Percentiles rank a stretch among this genome's conserved stretches.
These are phyloP conservation scores for Mucor circinelloides DNA, from an alignment of 371 early-diverging fungal genomes.

Conservation along the genomic window DNA sequence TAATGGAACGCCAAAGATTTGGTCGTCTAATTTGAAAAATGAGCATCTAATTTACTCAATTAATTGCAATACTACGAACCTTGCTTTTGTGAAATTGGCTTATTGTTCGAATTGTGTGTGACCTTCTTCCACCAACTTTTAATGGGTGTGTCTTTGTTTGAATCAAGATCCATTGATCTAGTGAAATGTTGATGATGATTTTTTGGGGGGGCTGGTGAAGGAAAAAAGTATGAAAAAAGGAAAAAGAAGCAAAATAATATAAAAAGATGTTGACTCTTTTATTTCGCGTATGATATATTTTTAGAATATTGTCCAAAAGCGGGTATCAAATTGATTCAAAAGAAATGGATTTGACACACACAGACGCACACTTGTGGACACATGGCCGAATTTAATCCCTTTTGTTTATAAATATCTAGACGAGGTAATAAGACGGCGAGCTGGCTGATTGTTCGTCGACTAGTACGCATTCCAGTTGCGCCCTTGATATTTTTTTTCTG, in stretches of 20 bases:
- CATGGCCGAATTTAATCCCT: not conserved
- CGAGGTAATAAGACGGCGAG: not conserved
- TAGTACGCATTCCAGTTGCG: not conserved
- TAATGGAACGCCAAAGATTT: conserved; percentile 37
- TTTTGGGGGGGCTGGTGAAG: not conserved
- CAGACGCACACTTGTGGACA: not conserved
- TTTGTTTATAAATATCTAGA: not conserved
- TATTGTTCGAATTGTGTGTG: conserved; percentile 21
- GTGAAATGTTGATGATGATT: not conserved
- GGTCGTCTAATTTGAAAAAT: conserved; percentile 10
- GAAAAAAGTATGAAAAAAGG: conserved; percentile 10
- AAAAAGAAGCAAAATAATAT: conserved; percentile 7
- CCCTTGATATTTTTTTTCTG: not conserved
- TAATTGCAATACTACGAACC: conserved; percentile 5
- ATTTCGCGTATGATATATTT: conserved; percentile 8
- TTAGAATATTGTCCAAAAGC: conserved; percentile 7
- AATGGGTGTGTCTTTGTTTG: conserved; percentile 28
- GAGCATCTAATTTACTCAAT: not conserved
- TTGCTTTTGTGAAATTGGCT: conserved; percentile 21
- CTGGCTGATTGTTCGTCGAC: not conserved
- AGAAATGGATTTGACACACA: not conserved
- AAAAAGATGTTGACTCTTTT: not conserved
- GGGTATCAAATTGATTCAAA: conserved; percentile 1
- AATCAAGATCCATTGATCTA: conserved; percentile 18
- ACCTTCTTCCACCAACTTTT: conserved; percentile 40